A percentile compares a stretch with the other conserved stretches of the same genome.
Conservation (phyloP, 805 yeast species). For the Candida corydali region DNA sequence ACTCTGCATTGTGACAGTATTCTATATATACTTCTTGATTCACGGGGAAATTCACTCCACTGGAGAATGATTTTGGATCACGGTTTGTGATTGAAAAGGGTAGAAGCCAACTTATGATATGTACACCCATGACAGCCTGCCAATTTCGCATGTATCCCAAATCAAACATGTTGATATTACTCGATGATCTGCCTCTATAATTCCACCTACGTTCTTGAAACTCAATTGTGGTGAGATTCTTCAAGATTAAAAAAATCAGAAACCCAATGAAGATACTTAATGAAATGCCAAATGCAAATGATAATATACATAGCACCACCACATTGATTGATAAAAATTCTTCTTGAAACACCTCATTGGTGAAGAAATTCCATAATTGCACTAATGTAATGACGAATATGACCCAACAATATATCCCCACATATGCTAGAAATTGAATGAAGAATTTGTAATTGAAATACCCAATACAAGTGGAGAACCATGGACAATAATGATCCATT, state of each 20-base stretch:
- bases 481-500: constrained; percentile 74
- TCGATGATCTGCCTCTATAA: constrained; percentile 22
- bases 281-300: constrained; percentile 50
- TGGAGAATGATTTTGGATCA: constrained; percentile 14
- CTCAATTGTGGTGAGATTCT: constrained; percentile 81
- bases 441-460: constrained; percentile 76
- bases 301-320: constrained; percentile 57
- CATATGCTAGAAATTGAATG: constrained; percentile 63
- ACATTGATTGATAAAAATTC: constrained; percentile 52
- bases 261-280: constrained; percentile 48
- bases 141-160: constrained; percentile 64
- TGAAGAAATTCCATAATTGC: constrained; percentile 48
- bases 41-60: constrained; percentile 52
- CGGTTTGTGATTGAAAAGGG: constrained; percentile 41
- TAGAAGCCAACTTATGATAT: constrained; percentile 63
- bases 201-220: constrained; percentile 53
- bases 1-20: constrained; percentile 34
- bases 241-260: constrained; percentile 53
- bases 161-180: constrained; percentile 67
- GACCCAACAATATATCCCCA: constrained; percentile 43
- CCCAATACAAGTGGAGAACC: constrained; percentile 91
- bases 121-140: constrained; percentile 68
- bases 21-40: constrained; percentile 40
- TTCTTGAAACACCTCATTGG: constrained; percentile 32
- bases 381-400: constrained; percentile 37